These are phyloP conservation scores for Malania oleifera DNA, from an alignment of 164 flowering plant species.

Conservation along the genomic window DNA sequence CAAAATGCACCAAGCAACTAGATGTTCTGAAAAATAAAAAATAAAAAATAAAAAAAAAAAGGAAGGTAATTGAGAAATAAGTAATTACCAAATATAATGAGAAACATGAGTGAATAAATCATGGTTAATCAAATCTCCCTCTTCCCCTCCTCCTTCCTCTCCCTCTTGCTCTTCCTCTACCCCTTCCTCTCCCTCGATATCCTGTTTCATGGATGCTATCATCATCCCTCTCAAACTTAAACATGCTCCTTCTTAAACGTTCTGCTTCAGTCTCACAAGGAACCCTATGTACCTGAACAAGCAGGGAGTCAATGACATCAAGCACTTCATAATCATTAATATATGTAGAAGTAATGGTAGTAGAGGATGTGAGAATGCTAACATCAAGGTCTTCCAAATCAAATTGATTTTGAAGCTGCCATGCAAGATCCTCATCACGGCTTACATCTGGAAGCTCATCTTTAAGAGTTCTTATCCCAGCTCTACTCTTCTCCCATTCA, in stretches of 20 bases:
- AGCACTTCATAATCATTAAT: background rate
- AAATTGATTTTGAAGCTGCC: conserved; percentile 84
- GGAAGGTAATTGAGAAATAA: background rate
- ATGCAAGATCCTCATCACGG: conserved; percentile 77
- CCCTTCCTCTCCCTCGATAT: conserved; percentile 37
- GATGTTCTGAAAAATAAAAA: too few relatives aligned
- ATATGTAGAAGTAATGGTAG: background rate
- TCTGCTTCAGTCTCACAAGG: conserved; percentile 39
- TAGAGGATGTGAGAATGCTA: conserved; percentile 10
- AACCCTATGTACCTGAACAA: conserved; percentile 40
- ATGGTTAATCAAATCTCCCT: conserved; percentile 7
- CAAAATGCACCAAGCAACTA: too few relatives aligned
- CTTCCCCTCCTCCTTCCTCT: conserved; percentile 25
- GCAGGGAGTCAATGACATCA: conserved; percentile 6
- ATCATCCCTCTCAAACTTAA: conserved; percentile 51
- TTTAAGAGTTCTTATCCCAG: conserved; percentile 21
- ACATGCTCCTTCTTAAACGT: conserved; percentile 67
- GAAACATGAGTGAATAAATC: background rate
- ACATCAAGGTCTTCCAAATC: conserved; percentile 75
- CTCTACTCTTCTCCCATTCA: conserved; percentile 80
- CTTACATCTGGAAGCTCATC: conserved; percentile 28
- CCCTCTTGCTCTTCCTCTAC: conserved; percentile 31
- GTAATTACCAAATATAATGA: conserved; percentile 4
- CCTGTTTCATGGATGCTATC: conserved; percentile 13
- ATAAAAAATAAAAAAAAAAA: too few relatives aligned